Evolutionary conservation across 2,329 filamentous ascomycete species (phyloP).

Genomic region (Emergomyces orientalis): DNA sequence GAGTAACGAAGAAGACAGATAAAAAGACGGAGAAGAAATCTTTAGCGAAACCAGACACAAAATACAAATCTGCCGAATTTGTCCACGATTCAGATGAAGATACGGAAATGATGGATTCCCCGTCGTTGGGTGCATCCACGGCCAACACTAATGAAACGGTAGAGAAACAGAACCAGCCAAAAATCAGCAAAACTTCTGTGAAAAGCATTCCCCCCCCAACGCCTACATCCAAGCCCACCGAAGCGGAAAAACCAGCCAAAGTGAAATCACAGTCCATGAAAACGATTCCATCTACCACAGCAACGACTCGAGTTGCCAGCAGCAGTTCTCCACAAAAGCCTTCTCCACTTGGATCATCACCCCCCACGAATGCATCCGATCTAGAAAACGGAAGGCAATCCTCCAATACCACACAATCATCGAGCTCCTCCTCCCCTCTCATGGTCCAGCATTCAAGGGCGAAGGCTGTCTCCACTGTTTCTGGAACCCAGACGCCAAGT

Average conservation of each 20-base stretch:
- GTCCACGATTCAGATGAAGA: constrained; percentile 45
- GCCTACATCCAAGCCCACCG: constrained; percentile 8
- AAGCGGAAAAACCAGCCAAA: constrained; percentile 20
- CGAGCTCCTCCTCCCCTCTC: constrained; percentile 39
- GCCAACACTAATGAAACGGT: constrained; percentile 16
- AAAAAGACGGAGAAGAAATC: constrained; percentile 23
- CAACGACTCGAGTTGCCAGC: constrained; percentile 30
- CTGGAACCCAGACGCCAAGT: constrained; percentile 16
- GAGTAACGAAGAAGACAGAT: constrained; percentile 39
- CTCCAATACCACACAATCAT: constrained; percentile 35
- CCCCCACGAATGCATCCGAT: constrained; percentile 53
- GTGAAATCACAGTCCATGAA: constrained; percentile 21
- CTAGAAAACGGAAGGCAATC: constrained; percentile 39
- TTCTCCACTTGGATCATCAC: constrained; percentile 52
- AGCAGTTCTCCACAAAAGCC: constrained; percentile 51
- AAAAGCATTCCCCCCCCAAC: constrained; percentile 3
- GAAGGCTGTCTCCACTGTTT: constrained; percentile 16
- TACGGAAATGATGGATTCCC: constrained; percentile 33
- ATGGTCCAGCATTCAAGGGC: constrained; percentile 31
- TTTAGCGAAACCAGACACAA: constrained; percentile 31
- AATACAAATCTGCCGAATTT: constrained; percentile 47
- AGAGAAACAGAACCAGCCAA: constrained; percentile 6
- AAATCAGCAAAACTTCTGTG: constrained; percentile 9
- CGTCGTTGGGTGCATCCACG: constrained; percentile 14
- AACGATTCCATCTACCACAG: constrained; percentile 28